A percentile compares a stretch with the other conserved stretches of the same genome.
Conservation (phyloP, 495 filamentous ascomycete species). For the Xylaria telfairii region DNA sequence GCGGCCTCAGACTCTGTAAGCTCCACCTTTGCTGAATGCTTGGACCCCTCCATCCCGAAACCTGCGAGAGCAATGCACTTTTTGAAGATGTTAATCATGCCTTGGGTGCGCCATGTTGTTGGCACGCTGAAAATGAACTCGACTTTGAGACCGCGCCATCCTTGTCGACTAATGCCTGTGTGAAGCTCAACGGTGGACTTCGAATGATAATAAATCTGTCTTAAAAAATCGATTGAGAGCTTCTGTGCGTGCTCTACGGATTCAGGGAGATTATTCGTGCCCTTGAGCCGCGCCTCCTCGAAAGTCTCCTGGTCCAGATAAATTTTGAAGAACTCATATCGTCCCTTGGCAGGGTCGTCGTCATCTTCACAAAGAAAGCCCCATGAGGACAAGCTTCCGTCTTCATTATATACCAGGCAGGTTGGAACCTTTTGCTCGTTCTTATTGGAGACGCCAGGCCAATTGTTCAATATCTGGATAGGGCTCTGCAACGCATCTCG, state of each 20-base stretch:
- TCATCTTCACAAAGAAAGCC: too few species aligned
- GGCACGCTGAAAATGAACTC: conserved; percentile 73
- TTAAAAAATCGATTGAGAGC: conserved; percentile 62
- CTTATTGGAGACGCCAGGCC: too few species aligned
- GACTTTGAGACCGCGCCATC: conserved; percentile 57
- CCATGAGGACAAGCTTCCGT: too few species aligned
- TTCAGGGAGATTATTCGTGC: conserved; percentile 37
- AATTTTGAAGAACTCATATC: conserved; percentile 66
- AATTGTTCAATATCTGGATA: conserved; percentile 46
- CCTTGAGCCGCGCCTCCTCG: conserved; percentile 44
- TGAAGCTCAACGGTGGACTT: conserved; percentile 43
- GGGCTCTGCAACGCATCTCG: conserved; percentile 43
- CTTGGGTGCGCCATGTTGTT: conserved; percentile 67
- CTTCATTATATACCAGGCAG: too few species aligned
- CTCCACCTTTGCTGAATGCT: conserved; percentile 62
- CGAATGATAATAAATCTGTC: conserved; percentile 34
- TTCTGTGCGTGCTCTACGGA: conserved; percentile 55
- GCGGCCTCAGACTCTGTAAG: conserved; percentile 74
- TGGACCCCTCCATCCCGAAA: conserved; percentile 50
- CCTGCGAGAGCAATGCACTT: conserved; percentile 57
- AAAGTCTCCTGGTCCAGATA: conserved; percentile 55
- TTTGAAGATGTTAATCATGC: conserved; percentile 63
- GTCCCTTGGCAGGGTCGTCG: conserved; percentile 31
- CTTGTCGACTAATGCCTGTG: conserved; percentile 40
- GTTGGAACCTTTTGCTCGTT: too few species aligned